These are phyloP conservation scores for Trichophyton verrucosum DNA, from an alignment of 2,329 filamentous ascomycete species.

Conservation along the genomic window DNA sequence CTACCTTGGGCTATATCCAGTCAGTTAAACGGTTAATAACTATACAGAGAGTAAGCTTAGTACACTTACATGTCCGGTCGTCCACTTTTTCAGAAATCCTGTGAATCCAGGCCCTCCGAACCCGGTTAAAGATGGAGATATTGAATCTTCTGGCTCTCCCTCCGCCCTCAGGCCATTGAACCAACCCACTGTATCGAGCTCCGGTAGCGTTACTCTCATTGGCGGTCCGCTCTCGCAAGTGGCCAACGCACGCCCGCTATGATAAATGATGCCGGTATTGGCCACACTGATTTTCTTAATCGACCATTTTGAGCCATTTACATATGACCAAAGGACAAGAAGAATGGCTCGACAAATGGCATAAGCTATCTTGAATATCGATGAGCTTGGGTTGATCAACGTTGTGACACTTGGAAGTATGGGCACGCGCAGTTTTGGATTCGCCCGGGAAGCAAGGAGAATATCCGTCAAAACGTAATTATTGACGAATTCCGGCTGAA, in stretches of 20 bases:
- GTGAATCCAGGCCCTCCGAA: background rate
- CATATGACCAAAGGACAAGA: conserved; percentile 45
- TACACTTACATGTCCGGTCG: background rate
- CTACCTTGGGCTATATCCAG: conserved; percentile 49
- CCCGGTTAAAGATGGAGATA: background rate
- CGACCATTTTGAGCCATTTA: conserved; percentile 43
- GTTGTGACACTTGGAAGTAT: conserved; percentile 57
- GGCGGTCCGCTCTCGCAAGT: conserved; percentile 61
- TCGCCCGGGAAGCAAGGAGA: conserved; percentile 43
- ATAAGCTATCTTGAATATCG: conserved; percentile 39
- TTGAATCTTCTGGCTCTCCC: conserved; percentile 16
- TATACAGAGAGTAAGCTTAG: background rate
- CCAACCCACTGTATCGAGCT: conserved; percentile 58
- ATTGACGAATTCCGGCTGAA: conserved; percentile 55
- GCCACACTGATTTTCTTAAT: conserved; percentile 60
- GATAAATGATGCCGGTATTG: conserved; percentile 55
- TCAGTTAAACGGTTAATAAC: background rate
- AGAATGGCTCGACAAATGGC: conserved; percentile 46
- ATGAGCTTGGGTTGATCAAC: conserved; percentile 47
- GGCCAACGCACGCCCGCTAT: conserved; percentile 56
- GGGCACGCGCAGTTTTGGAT: conserved; percentile 39
- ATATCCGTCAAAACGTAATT: conserved; percentile 58
- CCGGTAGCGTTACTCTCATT: conserved; percentile 51
- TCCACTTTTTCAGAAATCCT: background rate
- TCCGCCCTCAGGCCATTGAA: conserved; percentile 50